These are phyloP conservation scores for Carallia brachiata DNA, from an alignment of 345 rosid species.

Conservation along the genomic window DNA sequence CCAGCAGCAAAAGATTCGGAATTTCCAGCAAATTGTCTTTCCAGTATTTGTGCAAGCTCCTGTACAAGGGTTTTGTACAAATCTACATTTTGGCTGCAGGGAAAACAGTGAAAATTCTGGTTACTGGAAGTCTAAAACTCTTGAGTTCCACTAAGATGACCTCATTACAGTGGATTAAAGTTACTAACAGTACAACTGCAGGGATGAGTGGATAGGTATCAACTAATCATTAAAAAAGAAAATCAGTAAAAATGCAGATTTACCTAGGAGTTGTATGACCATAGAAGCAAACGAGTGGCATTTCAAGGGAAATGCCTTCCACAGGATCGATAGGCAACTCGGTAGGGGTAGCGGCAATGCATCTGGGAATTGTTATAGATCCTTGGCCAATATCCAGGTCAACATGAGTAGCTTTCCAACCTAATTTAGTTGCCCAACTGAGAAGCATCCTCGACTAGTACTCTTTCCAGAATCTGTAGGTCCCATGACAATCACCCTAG, in stretches of 20 bases:
- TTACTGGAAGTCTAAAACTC: neutral
- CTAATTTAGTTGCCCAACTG: slow-evolving; percentile 95
- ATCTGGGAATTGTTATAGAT: slow-evolving; percentile 75
- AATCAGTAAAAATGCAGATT: slow-evolving; percentile 5
- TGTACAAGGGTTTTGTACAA: slow-evolving; percentile 69
- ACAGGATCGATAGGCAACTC: slow-evolving; percentile 92
- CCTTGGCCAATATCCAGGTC: slow-evolving; percentile 98
- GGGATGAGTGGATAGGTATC: neutral
- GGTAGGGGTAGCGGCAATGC: slow-evolving; percentile 87
- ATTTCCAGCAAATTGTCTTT: slow-evolving; percentile 68
- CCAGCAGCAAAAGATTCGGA: slow-evolving; percentile 82
- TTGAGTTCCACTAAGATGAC: too few species aligned
- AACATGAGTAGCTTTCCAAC: slow-evolving; percentile 83
- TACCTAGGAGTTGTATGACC: slow-evolving; percentile 84
- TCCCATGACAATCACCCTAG: slow-evolving; percentile 84
- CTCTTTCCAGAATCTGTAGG: slow-evolving; percentile 96
- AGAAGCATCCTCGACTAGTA: slow-evolving; percentile 89
- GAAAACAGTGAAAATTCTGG: slow-evolving; percentile 6
- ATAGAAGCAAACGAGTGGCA: slow-evolving; percentile 80
- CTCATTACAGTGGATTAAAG: too few species aligned
- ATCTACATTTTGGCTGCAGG: slow-evolving; percentile 67
- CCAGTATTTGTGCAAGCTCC: slow-evolving; percentile 80
- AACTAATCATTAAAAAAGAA: neutral
- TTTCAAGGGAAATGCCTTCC: slow-evolving; percentile 90
- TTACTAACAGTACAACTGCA: neutral